Percentiles rank a stretch among this genome's conserved stretches.
phyloP scores from a whole-genome alignment of 148 eudicot species.

The Camellia granthamiana region DNA sequence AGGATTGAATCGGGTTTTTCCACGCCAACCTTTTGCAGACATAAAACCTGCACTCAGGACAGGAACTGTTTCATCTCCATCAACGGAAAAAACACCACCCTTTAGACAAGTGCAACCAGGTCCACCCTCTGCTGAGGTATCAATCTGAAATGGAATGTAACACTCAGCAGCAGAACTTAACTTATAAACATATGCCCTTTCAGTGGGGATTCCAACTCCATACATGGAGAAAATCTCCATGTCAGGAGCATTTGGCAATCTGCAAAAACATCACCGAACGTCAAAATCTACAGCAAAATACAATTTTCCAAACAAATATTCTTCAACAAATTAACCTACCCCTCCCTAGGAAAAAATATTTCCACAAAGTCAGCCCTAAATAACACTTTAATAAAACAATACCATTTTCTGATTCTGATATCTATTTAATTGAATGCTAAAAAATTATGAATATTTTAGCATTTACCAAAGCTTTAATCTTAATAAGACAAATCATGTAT shows the following conservation, averaged over 20 bases:
- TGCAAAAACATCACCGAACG: conserved; percentile 24
- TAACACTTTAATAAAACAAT: not conserved
- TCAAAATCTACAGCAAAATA: not conserved
- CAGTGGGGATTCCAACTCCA: conserved; percentile 89
- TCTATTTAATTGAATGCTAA: not conserved
- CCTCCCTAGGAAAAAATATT: not conserved
- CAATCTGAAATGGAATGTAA: conserved; percentile 83
- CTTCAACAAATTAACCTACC: not conserved
- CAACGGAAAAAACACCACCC: conserved; percentile 71
- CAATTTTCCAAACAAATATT: not conserved
- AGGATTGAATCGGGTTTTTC: conserved; percentile 83
- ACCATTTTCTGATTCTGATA: not conserved
- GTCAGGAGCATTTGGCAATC: conserved; percentile 83
- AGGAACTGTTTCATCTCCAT: conserved; percentile 93
- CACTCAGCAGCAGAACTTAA: conserved; percentile 54
- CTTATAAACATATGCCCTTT: conserved; percentile 83
- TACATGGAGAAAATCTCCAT: conserved; percentile 85
- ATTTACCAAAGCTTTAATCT: not conserved
- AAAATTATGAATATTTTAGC: not conserved
- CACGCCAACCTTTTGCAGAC: conserved; percentile 87
- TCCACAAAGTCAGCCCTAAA: not conserved
- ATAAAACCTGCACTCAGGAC: conserved; percentile 83
- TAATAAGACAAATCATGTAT: not conserved
- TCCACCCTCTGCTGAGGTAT: conserved; percentile 54
- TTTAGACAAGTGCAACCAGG: conserved; percentile 50